These are phyloP conservation scores for Lactarius psammicola DNA, from an alignment of 768 basidiomycete genomes.

Conservation along the genomic window DNA sequence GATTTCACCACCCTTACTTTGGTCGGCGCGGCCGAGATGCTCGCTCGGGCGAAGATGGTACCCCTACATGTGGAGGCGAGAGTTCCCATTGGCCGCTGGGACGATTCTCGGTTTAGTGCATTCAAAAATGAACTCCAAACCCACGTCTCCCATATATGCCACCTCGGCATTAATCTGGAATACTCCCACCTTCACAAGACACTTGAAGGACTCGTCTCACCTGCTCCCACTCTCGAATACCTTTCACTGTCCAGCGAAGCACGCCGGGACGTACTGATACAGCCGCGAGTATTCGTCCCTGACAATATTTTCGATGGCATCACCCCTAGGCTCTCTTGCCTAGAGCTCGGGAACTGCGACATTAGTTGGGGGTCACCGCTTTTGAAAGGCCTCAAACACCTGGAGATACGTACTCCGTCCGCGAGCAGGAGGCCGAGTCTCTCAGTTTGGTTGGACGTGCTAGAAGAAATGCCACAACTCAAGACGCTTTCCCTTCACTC, in stretches of 20 bases:
- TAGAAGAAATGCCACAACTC: not conserved
- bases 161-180: not conserved
- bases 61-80: not conserved
- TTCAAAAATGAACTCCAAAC: not conserved
- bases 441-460: not conserved
- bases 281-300: not conserved
- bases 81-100: not conserved
- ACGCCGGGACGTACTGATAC: too few species aligned
- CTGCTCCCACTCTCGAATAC: not conserved
- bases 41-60: not conserved
- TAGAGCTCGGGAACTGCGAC: not conserved
- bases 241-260: not conserved
- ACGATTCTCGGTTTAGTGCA: not conserved
- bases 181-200: not conserved
- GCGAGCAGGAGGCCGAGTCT: not conserved
- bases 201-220: not conserved
- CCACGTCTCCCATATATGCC: not conserved
- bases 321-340: conserved; percentile 6
- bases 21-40: too few species aligned
- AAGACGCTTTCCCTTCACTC: not conserved
- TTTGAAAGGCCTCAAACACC: conserved; percentile 1
- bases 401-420: not conserved
- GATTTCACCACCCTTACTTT: not conserved
- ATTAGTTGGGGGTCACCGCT: conserved; percentile 15
- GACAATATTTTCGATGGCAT: not conserved